Evolutionary conservation across 176 grass and related monocot species (phyloP).

Genomic region (Alopecurus myosuroides): DNA sequence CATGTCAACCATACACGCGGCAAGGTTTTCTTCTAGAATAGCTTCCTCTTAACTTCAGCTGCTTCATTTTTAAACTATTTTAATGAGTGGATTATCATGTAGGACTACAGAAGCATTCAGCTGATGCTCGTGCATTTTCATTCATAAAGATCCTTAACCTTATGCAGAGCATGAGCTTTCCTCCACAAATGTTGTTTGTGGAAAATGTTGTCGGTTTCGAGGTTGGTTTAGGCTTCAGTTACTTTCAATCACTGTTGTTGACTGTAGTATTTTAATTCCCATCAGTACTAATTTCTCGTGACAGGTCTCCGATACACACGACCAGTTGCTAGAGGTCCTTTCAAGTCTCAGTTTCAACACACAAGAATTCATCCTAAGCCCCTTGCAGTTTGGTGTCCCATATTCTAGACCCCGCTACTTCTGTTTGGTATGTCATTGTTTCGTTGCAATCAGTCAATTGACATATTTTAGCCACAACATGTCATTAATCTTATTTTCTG

Average conservation of each 20-base stretch:
- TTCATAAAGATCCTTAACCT: slow-evolving; percentile 92
- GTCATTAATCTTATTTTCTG: neutral
- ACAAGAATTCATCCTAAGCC: slow-evolving; percentile 94
- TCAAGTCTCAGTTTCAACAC: slow-evolving; percentile 57
- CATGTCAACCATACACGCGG: slow-evolving; percentile 95
- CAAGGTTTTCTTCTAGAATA: slow-evolving; percentile 60
- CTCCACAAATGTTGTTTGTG: slow-evolving; percentile 82
- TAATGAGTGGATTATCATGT: slow-evolving; percentile 28
- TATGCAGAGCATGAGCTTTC: slow-evolving; percentile 66
- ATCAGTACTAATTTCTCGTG: slow-evolving; percentile 7
- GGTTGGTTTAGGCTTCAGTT: slow-evolving; percentile 44
- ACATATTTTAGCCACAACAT: neutral
- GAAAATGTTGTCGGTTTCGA: slow-evolving; percentile 98
- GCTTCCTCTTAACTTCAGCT: neutral
- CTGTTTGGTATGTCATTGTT: slow-evolving; percentile 60
- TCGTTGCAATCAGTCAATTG: neutral
- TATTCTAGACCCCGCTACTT: slow-evolving; percentile 99
- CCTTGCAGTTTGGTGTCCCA: slow-evolving; percentile 86
- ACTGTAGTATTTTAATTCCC: neutral
- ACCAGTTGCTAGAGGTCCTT: slow-evolving; percentile 79
- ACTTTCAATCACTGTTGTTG: neutral
- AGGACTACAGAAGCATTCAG: slow-evolving; percentile 96
- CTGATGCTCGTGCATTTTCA: slow-evolving; percentile 88
- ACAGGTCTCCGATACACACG: slow-evolving; percentile 87
- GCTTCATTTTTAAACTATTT: slow-evolving; percentile 5